Base-by-base conservation (phyloP, 2,329 filamentous ascomycete genomes). In the Hymenoscyphus occultus region DNA sequence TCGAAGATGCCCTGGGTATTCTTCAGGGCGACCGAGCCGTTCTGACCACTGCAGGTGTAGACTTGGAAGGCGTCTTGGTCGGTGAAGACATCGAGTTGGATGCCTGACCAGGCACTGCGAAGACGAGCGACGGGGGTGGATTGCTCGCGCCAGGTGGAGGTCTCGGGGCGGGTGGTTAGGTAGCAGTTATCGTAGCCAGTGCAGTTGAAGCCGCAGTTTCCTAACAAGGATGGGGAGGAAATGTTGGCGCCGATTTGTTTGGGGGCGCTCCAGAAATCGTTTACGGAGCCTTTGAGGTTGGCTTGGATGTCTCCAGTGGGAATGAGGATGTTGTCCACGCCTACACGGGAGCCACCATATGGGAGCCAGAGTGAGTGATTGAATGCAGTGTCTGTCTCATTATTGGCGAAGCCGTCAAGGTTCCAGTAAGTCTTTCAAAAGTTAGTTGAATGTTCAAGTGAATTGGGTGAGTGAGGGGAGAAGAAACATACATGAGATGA, bases 21-120 rank as follows among this genome's bases (percentile, higher is more conserved):
- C 81, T 93, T 93, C 67, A 93, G 78, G 0, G 90, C 80, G 67
- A 90, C 78, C 1, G 82, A 78, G 32, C 91, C 91, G 78, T 96
- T 88, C 79, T 91, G 87, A 28, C 86, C 85, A 72, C 86, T 87
- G 82, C 93, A 97, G 68, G 86, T 88, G 81, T 96, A 97, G 72
- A 97, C 83, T 79, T 97, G 93, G 78, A 96, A 88, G 3, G 92
- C 93, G 12, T 90, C 86, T 80, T 97, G 93, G 79, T 97, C 92
- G 7, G 89, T 87, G 77, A 83, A 91, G 71, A 97, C 81, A 65
- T 96, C 90, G 64, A 97, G 75, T 75, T 87, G 86, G 76, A 97
- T 97, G 59, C 93, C 93, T 0, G 90, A 93, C 84, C 86, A 92
- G 4, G 84, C 82, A 45, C 89, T 90, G 2, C 86, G 86, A 35